Percentiles rank a stretch among this genome's conserved stretches.
phyloP scores from a whole-genome alignment of 192 early-diverging fungal genomes.

The Coemansia sp. region DNA sequence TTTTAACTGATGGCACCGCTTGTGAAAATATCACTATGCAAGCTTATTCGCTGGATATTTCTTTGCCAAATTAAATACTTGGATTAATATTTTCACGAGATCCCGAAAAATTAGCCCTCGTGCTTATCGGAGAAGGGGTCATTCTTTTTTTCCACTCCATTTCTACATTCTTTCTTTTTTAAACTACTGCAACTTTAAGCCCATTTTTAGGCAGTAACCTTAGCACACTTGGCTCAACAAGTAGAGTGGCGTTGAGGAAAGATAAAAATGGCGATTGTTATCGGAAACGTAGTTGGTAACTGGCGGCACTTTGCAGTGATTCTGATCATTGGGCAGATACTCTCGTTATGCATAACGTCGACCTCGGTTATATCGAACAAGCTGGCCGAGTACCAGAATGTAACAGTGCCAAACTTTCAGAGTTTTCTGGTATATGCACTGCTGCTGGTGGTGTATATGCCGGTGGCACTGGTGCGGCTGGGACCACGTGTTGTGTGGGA shows the following conservation, averaged over 20 bases:
- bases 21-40: too few relatives aligned
- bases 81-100: too few relatives aligned
- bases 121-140: not conserved
- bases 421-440: constrained; percentile 67
- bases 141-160: not conserved
- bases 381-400: constrained; percentile 56
- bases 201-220: constrained; percentile 52
- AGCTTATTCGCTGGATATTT: too few relatives aligned
- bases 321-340: constrained; percentile 61
- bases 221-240: not conserved
- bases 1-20: too few relatives aligned
- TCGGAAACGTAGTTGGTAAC: constrained; percentile 15
- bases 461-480: constrained; percentile 41
- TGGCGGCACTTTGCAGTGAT: constrained; percentile 55
- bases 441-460: constrained; percentile 54
- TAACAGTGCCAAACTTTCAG: constrained; percentile 69
- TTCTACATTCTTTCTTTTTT: constrained; percentile 8
- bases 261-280: constrained; percentile 40
- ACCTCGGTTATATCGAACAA: constrained; percentile 69
- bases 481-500: constrained; percentile 41
- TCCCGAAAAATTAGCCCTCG: not conserved
- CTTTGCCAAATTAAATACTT: too few relatives aligned
- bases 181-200: constrained; percentile 54
- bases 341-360: constrained; percentile 75
- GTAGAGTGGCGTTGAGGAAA: constrained; percentile 17